Conservation (phyloP, 495 filamentous ascomycete genomes). For the Extremus antarcticus region DNA sequence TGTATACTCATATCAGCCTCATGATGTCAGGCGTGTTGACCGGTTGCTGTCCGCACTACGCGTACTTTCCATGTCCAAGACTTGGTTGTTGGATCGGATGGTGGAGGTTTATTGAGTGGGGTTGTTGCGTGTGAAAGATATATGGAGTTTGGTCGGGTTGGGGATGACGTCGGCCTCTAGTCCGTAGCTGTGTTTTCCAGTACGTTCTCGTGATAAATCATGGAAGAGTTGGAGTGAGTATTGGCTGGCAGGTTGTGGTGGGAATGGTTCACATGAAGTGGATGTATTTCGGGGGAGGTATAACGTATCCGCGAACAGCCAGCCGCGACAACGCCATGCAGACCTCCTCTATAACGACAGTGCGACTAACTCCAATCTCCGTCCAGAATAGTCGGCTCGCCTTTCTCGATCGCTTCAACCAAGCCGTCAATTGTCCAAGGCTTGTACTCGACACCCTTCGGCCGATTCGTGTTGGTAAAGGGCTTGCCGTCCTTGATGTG, state of each 20-base stretch:
- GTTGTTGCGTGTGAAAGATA: too few species aligned
- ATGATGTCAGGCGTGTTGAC: background rate
- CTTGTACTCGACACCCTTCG: slow-evolving; percentile 6
- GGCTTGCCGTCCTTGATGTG: background rate
- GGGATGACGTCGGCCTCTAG: background rate
- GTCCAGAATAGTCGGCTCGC: slow-evolving; percentile 2
- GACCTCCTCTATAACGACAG: too few species aligned
- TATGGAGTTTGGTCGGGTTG: background rate
- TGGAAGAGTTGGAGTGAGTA: too few species aligned
- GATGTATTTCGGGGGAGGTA: too few species aligned
- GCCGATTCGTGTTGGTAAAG: slow-evolving; percentile 13
- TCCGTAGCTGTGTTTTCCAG: too few species aligned
- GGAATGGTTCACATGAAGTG: too few species aligned
- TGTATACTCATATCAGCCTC: background rate
- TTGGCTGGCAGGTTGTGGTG: too few species aligned
- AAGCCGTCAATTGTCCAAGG: slow-evolving; percentile 17
- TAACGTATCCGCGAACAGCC: too few species aligned
- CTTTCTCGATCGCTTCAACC: slow-evolving; percentile 3
- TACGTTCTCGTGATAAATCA: too few species aligned
- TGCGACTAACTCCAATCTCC: slow-evolving; percentile 2
- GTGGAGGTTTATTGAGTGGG: background rate
- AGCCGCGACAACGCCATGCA: too few species aligned
- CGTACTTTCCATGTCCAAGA: background rate
- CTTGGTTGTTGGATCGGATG: background rate
- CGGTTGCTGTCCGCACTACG: background rate